These are phyloP conservation scores for Penicillium frequentans DNA, from an alignment of 2,329 filamentous ascomycete genomes.

Conservation along the genomic window DNA sequence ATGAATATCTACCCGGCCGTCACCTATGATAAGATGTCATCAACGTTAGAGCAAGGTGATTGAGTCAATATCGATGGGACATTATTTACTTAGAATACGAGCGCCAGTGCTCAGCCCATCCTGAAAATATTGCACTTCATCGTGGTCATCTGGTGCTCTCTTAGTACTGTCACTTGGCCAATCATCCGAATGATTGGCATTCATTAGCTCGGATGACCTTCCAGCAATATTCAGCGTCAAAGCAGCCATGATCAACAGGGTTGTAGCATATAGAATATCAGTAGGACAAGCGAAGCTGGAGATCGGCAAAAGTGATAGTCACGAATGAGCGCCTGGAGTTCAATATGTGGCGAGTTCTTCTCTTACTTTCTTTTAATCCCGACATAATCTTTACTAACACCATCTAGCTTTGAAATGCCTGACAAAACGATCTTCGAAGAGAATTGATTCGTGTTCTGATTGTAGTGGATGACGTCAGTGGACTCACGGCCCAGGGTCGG, in stretches of 20 bases:
- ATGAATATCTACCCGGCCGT: conserved; percentile 22
- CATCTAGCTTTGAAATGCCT: not conserved
- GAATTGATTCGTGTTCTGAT: not conserved
- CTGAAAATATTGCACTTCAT: conserved; percentile 13
- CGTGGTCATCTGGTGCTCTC: not conserved
- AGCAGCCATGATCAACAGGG: not conserved
- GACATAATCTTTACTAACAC: not conserved
- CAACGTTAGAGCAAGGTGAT: not conserved
- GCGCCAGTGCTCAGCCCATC: conserved; percentile 18
- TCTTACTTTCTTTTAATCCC: not conserved
- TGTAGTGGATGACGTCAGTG: not conserved
- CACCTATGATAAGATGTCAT: conserved; percentile 8
- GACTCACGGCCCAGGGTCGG: not conserved
- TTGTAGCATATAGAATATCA: not conserved
- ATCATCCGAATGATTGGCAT: conserved; percentile 2
- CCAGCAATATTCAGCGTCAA: not conserved
- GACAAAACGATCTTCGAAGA: not conserved
- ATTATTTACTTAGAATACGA: conserved; percentile 10
- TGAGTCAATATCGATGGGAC: not conserved
- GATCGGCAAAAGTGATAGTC: not conserved
- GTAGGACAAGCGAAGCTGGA: not conserved
- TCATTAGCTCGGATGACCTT: not conserved
- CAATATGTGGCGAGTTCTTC: not conserved
- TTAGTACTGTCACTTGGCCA: conserved; percentile 2
- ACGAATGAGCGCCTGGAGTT: not conserved